Base-by-base conservation (phyloP, 352 stramenopile species). In the Pythium folliculosum region DNA sequence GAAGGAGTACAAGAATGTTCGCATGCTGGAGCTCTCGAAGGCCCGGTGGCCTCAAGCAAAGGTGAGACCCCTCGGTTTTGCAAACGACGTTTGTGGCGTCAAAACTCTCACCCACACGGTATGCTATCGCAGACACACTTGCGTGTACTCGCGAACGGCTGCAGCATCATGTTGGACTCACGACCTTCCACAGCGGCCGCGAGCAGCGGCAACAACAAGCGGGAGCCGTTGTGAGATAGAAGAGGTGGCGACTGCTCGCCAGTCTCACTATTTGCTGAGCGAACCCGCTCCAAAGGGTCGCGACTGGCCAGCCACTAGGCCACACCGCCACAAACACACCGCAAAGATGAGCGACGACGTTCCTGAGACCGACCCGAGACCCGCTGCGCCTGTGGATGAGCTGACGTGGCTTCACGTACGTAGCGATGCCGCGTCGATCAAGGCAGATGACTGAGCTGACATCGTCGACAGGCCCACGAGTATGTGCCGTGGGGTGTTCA, bases 121-220 rank as follows among this genome's bases (percentile, higher is more conserved):
- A n/a, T n/a, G n/a, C n/a, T n/a, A n/a, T n/a, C n/a, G n/a, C n/a
- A 90, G 78, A 84, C 73, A 53, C 81, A 90, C 64, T 70, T 92
- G 67, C 81, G 84, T 2, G 70, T 77, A 50, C 71, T 92, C 27
- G 86, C 80, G 14, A 92, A 92, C 67, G 84, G 84, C n/a, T 90
- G 78, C 64, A 92, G 81, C 61, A 88, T 92, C 69, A 90, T 92
- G 69, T 59, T 92, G 4, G 35, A 63, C 16, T 52, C 63, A 12
- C 7, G 40, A 54, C 30, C 56, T 12, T 44, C 65, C 23, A 58
- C 32, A 22, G 14, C 43, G 2, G 40, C 35, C 32, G 53, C 27
- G 5, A 32, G 52, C 14, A 47, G 19, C 1, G 57, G 19, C 19
- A 57, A 52, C 45, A 51, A 63, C 49, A 43, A 50, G 7, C 35